Percentiles rank a stretch among this genome's conserved stretches.
These are phyloP conservation scores for Syncephalastrum monosporum DNA, from an alignment of 371 early-diverging fungal genomes.

Conservation along the genomic window DNA sequence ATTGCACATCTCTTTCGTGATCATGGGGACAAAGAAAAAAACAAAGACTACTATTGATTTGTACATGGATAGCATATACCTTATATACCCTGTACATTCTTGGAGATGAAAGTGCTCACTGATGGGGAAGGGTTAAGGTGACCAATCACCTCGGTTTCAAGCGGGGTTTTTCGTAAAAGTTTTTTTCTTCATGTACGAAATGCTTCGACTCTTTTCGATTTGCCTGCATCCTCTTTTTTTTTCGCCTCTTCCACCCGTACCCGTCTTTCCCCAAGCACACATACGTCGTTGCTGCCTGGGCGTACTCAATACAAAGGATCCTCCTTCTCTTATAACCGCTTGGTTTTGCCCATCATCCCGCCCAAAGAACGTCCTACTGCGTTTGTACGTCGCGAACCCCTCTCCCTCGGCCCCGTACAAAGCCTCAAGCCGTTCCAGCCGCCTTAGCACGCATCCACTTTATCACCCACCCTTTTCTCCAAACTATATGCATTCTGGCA, in stretches of 20 bases:
- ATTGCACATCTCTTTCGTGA: too few species aligned
- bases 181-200: conserved; percentile 3
- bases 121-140: not conserved
- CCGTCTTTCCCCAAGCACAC: conserved; percentile 2
- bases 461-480: not conserved
- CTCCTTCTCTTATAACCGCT: conserved; percentile 1
- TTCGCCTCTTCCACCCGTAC: not conserved
- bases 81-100: too few species aligned
- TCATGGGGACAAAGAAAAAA: too few species aligned
- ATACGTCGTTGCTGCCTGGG: not conserved
- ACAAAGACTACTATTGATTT: too few species aligned
- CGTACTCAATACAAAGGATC: too few species aligned
- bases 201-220: too few species aligned
- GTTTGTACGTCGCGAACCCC: conserved; percentile 16
- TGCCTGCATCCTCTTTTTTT: too few species aligned
- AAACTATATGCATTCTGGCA: conserved; percentile 13
- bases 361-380: conserved; percentile 11
- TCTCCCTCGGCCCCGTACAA: conserved; percentile 18
- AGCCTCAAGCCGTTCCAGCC: conserved; percentile 22
- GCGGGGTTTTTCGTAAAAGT: conserved; percentile 1
- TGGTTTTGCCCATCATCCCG: conserved; percentile 26
- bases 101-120: too few species aligned
- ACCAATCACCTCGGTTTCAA: conserved; percentile 1
- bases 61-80: too few species aligned
- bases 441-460: conserved; percentile 8